phyloP scores from a whole-genome alignment of 495 filamentous ascomycete species.

The Lentithecium fluviatile region DNA sequence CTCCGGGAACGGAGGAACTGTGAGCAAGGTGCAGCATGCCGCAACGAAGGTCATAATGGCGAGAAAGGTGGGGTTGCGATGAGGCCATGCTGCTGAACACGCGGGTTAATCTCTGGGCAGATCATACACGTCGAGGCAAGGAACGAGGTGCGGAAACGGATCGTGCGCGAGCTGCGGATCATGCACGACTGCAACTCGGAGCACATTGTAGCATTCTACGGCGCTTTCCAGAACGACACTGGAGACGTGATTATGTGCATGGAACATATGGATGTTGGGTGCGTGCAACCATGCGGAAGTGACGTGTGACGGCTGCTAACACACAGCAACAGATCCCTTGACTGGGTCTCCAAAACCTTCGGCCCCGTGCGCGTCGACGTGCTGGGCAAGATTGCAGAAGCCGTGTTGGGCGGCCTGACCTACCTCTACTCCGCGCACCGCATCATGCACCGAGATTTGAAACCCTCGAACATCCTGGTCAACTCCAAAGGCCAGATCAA shows the following conservation, averaged over 20 bases:
- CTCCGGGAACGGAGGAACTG: constrained; percentile 93
- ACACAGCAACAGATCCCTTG: constrained; percentile 67
- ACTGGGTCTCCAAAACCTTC: constrained; percentile 89
- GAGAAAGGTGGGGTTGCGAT: constrained; percentile 71
- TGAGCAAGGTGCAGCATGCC: constrained; percentile 95
- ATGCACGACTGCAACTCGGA: constrained; percentile 97
- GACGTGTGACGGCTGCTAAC: constrained; percentile 42
- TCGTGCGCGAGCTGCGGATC: constrained; percentile 92
- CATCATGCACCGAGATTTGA: constrained; percentile 99
- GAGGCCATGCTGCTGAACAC: neutral
- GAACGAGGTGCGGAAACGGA: constrained; percentile 91
- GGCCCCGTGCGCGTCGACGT: constrained; percentile 97
- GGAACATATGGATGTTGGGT: constrained; percentile 99
- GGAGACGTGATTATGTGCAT: constrained; percentile 99
- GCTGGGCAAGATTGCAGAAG: constrained; percentile 97
- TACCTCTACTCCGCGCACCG: constrained; percentile 93
- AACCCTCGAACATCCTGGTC: constrained; percentile 94
- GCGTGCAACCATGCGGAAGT: constrained; percentile 36
- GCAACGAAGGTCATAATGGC: constrained; percentile 96
- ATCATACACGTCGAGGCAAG: constrained; percentile 98
- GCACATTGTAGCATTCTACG: constrained; percentile 95
- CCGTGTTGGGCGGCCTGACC: constrained; percentile 87
- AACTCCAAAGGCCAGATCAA: constrained; percentile 94
- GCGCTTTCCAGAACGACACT: constrained; percentile 91
- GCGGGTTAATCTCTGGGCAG: constrained; percentile 47